Conservation (phyloP, 2,329 filamentous ascomycete genomes). For the Huntiella moniliformis region DNA sequence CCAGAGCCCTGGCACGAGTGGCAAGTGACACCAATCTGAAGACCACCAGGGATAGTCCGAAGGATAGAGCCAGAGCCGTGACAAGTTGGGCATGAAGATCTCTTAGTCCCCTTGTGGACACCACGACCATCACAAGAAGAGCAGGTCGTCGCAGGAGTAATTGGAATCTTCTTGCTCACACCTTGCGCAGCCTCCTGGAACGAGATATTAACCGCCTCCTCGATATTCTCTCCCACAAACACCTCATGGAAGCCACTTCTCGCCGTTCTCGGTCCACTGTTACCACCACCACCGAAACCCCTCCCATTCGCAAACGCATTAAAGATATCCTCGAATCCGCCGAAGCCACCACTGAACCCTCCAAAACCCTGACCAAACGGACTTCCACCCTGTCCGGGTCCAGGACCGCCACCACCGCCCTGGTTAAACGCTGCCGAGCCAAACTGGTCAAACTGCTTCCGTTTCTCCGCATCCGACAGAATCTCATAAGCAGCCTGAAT, state of each 20-base stretch:
- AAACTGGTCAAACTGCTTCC: constrained; percentile 77
- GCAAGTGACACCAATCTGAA: constrained; percentile 91
- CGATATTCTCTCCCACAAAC: constrained; percentile 86
- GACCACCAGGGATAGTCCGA: constrained; percentile 78
- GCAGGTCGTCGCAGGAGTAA: constrained; percentile 66
- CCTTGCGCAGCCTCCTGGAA: constrained; percentile 96
- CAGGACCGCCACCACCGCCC: constrained; percentile 32
- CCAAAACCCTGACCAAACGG: constrained; percentile 43
- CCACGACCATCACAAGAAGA: constrained; percentile 69
- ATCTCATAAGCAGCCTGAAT: constrained; percentile 90
- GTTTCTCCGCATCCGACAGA: constrained; percentile 81
- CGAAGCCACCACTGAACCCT: constrained; percentile 67
- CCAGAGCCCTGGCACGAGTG: constrained; percentile 64
- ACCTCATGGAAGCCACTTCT: constrained; percentile 61
- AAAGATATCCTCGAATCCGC: constrained; percentile 81
- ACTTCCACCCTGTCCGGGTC: constrained; percentile 31
- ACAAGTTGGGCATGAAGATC: constrained; percentile 57
- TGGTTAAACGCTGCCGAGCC: constrained; percentile 78
- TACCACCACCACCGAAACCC: constrained; percentile 36
- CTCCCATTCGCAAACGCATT: constrained; percentile 54
- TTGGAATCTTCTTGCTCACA: constrained; percentile 66
- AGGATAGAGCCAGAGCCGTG: constrained; percentile 73
- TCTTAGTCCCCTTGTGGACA: constrained; percentile 60
- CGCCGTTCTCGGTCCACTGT: constrained; percentile 21
- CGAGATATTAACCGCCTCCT: constrained; percentile 78